These are phyloP conservation scores for Graphilbum fragrans DNA, from an alignment of 2,329 filamentous ascomycete species.

Conservation along the genomic window DNA sequence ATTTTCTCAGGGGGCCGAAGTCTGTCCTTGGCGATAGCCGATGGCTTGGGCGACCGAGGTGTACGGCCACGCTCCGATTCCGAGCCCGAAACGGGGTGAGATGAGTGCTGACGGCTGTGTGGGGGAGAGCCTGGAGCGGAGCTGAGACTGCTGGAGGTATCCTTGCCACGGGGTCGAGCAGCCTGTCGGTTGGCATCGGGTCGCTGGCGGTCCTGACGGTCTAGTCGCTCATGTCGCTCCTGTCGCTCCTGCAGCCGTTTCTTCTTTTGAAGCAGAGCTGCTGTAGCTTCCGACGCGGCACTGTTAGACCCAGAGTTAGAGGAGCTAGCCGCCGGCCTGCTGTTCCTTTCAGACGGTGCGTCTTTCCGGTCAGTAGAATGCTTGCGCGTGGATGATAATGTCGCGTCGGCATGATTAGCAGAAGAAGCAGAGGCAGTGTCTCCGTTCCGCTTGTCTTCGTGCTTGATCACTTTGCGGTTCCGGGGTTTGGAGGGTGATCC, in stretches of 20 bases:
- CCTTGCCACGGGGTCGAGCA: slow-evolving; percentile 23
- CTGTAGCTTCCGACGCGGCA: slow-evolving; percentile 21
- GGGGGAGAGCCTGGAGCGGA: slow-evolving; percentile 45
- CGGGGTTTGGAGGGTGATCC: slow-evolving; percentile 48
- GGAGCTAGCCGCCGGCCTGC: slow-evolving; percentile 10
- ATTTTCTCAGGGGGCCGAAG: slow-evolving; percentile 30
- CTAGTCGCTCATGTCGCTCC: background rate
- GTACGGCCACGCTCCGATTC: slow-evolving; percentile 39
- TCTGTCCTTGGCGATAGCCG: slow-evolving; percentile 29
- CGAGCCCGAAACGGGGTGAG: slow-evolving; percentile 33
- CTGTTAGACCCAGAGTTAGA: slow-evolving; percentile 14
- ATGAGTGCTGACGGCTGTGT: slow-evolving; percentile 25
- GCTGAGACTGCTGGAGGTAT: slow-evolving; percentile 43
- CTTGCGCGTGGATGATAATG: slow-evolving; percentile 2
- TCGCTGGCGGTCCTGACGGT: background rate
- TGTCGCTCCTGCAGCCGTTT: slow-evolving; percentile 30
- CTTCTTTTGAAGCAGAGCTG: slow-evolving; percentile 30
- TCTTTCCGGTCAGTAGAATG: slow-evolving; percentile 12
- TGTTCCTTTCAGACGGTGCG: slow-evolving; percentile 1
- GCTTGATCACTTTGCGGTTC: slow-evolving; percentile 46
- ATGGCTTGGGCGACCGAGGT: slow-evolving; percentile 27
- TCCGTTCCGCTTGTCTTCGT: slow-evolving; percentile 50
- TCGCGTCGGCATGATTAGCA: background rate
- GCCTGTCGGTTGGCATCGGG: background rate
- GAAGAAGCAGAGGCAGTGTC: slow-evolving; percentile 20